Percentiles rank a stretch among this genome's conserved stretches.
Conservation (phyloP, 306 rosid genomes). For the Pyrus communis region DNA sequence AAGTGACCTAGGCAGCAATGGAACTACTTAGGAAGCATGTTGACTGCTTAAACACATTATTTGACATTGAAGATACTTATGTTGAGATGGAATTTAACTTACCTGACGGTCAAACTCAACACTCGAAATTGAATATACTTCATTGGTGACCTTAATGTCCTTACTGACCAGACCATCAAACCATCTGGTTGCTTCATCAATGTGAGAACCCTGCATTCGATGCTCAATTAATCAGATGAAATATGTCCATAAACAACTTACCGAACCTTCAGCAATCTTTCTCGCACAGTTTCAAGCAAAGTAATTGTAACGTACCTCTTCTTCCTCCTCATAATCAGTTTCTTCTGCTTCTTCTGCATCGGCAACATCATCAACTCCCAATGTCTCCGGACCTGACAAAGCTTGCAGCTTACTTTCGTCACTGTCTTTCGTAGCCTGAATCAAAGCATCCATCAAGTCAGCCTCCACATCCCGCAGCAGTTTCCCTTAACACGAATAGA, state of each 20-base stretch:
- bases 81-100: not conserved
- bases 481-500: constrained; percentile 46
- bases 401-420: constrained; percentile 54
- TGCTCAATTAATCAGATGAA: constrained; percentile 12
- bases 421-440: constrained; percentile 65
- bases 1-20: not conserved
- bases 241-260: not conserved
- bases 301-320: constrained; percentile 35
- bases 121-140: constrained; percentile 67
- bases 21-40: not conserved
- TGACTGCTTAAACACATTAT: not conserved
- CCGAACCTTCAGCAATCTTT: not conserved
- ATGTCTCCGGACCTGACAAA: constrained; percentile 33
- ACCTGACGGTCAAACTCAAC: constrained; percentile 96
- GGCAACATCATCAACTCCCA: constrained; percentile 28
- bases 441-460: constrained; percentile 71
- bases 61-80: not conserved
- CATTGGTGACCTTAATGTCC: constrained; percentile 61
- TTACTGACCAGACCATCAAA: constrained; percentile 64
- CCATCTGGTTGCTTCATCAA: constrained; percentile 54
- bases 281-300: not conserved
- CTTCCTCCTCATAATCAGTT: constrained; percentile 45
- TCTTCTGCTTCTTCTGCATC: constrained; percentile 28
- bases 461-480: constrained; percentile 64
- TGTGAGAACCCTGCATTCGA: constrained; percentile 44